These are phyloP conservation scores for Volutella citrinella DNA, from an alignment of 2,329 filamentous ascomycete species.

Conservation along the genomic window DNA sequence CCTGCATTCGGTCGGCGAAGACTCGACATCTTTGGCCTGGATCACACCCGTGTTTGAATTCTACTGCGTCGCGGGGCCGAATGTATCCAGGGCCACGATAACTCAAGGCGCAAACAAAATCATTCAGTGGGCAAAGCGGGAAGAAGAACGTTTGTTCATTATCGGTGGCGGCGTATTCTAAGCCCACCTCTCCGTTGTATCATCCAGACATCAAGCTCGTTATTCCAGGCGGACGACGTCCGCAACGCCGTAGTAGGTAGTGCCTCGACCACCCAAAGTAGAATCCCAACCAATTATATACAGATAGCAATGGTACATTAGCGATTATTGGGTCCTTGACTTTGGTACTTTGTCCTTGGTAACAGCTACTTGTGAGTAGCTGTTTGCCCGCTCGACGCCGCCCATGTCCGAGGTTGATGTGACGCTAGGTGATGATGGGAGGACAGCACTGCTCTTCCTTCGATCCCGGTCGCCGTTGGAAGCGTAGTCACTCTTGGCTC, in stretches of 20 bases:
- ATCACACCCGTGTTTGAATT: conserved; percentile 88
- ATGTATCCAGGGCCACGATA: conserved; percentile 60
- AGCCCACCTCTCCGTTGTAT: conserved; percentile 13
- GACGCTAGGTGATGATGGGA: conserved; percentile 15
- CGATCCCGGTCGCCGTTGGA: conserved; percentile 13
- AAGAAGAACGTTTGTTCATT: conserved; percentile 94
- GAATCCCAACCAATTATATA: conserved; percentile 12
- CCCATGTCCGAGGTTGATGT: conserved; percentile 15
- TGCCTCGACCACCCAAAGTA: too few species aligned
- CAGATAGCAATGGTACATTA: conserved; percentile 14
- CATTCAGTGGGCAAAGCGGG: conserved; percentile 84
- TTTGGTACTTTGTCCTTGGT: conserved; percentile 14
- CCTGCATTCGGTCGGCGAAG: conserved; percentile 72
- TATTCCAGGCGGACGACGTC: too few species aligned
- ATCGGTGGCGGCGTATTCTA: conserved; percentile 91
- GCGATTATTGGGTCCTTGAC: too few species aligned
- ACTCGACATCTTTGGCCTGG: conserved; percentile 83
- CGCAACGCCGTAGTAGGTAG: too few species aligned
- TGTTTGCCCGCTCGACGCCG: conserved; percentile 6
- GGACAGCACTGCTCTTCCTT: conserved; percentile 16
- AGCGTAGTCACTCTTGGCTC: conserved; percentile 21
- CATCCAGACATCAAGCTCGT: too few species aligned
- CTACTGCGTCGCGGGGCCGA: conserved; percentile 87
- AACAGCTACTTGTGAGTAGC: conserved; percentile 12
- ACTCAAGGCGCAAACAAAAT: conserved; percentile 86